Evolutionary conservation across 805 yeast species (phyloP), one percentile per base, ranked within the genome.

Genomic region (Komagataella populi): DNA sequence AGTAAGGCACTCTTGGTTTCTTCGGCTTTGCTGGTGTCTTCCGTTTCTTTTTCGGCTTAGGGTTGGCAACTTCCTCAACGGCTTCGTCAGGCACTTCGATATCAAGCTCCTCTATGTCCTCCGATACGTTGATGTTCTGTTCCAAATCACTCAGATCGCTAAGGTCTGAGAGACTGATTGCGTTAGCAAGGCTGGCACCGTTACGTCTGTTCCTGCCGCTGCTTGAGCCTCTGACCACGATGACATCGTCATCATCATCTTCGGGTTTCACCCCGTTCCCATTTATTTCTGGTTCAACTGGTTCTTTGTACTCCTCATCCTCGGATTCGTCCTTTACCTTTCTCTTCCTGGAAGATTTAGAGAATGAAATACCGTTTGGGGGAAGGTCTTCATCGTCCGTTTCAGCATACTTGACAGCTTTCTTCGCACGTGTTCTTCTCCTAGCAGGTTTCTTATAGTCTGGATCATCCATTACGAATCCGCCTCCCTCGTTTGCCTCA

Each of bases 1-100:
- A 84, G 39, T 81, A 81, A 1, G 89, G 82, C 4, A 81, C 68
- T 58, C 81, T 83, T 6, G 80, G 82, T 56, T 75, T 74, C 10
- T 74, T 72, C 36, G 64, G 68, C 10, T 53, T 53, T 16, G 57
- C 57, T 30, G 63, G 54, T 46, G 61, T 63, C 48, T 63, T 54
- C 55, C 63, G 53, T 53, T 53, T 53, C 18, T 51, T 52, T 14
- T 47, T 46, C 17, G 50, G 49, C 39, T 54, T 49, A 12, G 50
- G 47, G 17, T 44, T 46, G 48, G 44, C 48, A 46, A 20, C 45
- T 48, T 52, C 53, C 39, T 52, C 53, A 47, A 50, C 47, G 8
- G 54, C 57, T 16, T 49, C 49, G 14, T 45, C 55, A 45, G 20
- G 20, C 5, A 30, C 39, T 30, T 30, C 39, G 14, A 30, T 4